Evolutionary conservation across 2,329 filamentous ascomycete species (phyloP).

Genomic region (Exophiala dermatitidis): DNA sequence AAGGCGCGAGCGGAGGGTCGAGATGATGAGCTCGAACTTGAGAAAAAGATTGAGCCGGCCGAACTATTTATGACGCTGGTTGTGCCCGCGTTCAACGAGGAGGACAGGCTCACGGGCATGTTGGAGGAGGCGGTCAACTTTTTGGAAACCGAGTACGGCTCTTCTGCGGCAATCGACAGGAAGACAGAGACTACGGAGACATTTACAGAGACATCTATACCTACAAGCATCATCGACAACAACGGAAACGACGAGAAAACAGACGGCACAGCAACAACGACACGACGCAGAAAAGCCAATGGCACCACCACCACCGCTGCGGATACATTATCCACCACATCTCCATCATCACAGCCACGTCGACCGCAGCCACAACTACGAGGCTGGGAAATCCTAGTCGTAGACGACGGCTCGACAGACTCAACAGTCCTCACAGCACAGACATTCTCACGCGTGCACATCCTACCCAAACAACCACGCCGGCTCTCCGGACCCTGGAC

Average conservation of each 20-base stretch:
- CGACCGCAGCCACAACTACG: slow-evolving; percentile 20
- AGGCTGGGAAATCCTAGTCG: slow-evolving; percentile 87
- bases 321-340: slow-evolving; percentile 54
- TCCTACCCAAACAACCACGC: slow-evolving; percentile 44
- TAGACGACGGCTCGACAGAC: slow-evolving; percentile 85
- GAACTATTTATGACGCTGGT: slow-evolving; percentile 86
- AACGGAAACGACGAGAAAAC: slow-evolving; percentile 4
- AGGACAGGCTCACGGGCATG: slow-evolving; percentile 72
- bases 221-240: slow-evolving; percentile 37
- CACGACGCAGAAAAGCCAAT: slow-evolving; percentile 29
- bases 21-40: slow-evolving; percentile 30
- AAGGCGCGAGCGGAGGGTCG: slow-evolving; percentile 40
- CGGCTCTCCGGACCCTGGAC: slow-evolving; percentile 48
- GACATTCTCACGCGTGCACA: slow-evolving; percentile 66
- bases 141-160: slow-evolving; percentile 68
- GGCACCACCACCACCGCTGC: slow-evolving; percentile 34
- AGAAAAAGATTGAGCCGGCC: slow-evolving; percentile 58
- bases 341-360: slow-evolving; percentile 56
- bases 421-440: slow-evolving; percentile 72
- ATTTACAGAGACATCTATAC: slow-evolving; percentile 35
- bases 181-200: background rate
- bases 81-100: slow-evolving; percentile 92
- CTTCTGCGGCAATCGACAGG: slow-evolving; percentile 28
- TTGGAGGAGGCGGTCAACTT: slow-evolving; percentile 85
- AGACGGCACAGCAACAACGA: slow-evolving; percentile 20